phyloP scores from a whole-genome alignment of 768 basidiomycete genomes.

The Suillus cothurnatus region DNA sequence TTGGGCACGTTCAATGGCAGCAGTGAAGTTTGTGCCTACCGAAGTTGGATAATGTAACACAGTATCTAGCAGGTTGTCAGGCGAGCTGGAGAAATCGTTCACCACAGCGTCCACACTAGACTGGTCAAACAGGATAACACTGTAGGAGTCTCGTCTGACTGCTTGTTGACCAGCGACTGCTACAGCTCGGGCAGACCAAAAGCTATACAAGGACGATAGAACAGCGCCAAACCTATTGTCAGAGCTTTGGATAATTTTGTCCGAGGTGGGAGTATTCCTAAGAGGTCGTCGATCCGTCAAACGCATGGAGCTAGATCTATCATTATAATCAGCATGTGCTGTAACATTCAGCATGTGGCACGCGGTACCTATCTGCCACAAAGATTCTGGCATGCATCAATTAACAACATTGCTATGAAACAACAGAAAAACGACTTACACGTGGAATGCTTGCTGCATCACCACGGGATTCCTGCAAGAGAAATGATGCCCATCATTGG shows the following conservation, averaged over 20 bases:
- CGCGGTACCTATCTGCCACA: slow-evolving; percentile 48
- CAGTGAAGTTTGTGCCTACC: slow-evolving; percentile 46
- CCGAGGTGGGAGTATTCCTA: slow-evolving; percentile 40
- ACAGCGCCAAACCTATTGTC: slow-evolving; percentile 62
- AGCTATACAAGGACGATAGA: slow-evolving; percentile 54
- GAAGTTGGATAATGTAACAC: slow-evolving; percentile 35
- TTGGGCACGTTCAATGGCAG: slow-evolving; percentile 41
- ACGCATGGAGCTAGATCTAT: slow-evolving; percentile 27
- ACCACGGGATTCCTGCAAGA: slow-evolving; percentile 54
- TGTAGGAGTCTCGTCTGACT: slow-evolving; percentile 55
- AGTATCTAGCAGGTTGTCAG: slow-evolving; percentile 43
- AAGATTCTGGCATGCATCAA: slow-evolving; percentile 42
- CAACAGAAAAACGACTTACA: slow-evolving; percentile 40
- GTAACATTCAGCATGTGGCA: not conserved
- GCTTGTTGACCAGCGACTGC: slow-evolving; percentile 32
- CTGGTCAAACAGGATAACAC: slow-evolving; percentile 49
- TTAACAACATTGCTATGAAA: not conserved
- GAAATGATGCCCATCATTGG: slow-evolving; percentile 58
- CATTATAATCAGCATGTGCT: not conserved
- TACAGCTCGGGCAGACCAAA: slow-evolving; percentile 55
- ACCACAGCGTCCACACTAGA: slow-evolving; percentile 23
- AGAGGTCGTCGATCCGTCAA: not conserved
- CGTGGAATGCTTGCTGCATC: slow-evolving; percentile 58
- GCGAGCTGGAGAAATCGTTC: slow-evolving; percentile 50
- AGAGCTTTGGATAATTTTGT: slow-evolving; percentile 36